Base-by-base conservation (phyloP, 2,329 filamentous ascomycete genomes). In the Exophiala calicioides region DNA sequence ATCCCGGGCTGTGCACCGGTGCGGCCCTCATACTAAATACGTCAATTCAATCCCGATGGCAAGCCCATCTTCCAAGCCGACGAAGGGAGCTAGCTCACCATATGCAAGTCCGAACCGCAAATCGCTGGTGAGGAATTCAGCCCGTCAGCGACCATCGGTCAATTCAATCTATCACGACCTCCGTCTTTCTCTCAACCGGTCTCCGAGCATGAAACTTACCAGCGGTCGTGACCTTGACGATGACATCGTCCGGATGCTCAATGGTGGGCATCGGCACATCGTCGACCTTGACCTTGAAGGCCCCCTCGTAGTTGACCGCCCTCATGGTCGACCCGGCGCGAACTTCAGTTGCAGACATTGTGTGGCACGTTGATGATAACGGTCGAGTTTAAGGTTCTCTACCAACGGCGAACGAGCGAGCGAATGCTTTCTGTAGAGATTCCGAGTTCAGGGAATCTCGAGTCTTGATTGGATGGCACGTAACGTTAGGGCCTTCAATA, bases 11-110 rank as follows among this genome's bases (percentile, higher is more conserved):
- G 71, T 3, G 81, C 81, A 4, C 80, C 80, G 0, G 80, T 85
- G 41, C 81, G 67, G 1, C 81, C 82, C 62, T 85, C 79, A 49
- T 85, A 85, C 79, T 82, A n/a, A n/a, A n/a, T n/a, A n/a, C n/a
- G n/a, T n/a, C n/a, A n/a, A n/a, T n/a, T n/a, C n/a, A n/a, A n/a
- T n/a, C n/a, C n/a, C n/a, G n/a, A n/a, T n/a, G n/a, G n/a, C n/a
- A n/a, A n/a, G n/a, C n/a, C n/a, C n/a, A n/a, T n/a, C n/a, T n/a
- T n/a, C n/a, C n/a, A n/a, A n/a, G n/a, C n/a, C n/a, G n/a, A n/a
- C n/a, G n/a, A n/a, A n/a, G n/a, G n/a, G n/a, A n/a, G n/a, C n/a
- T n/a, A n/a, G n/a, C 50, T 44, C 44, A 56, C 53, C 67, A 60
- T 64, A 64, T 75, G 72, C 35, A 76, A 58, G 44, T 76, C 73